A percentile compares a stretch with the other conserved stretches of the same genome.
Conservation (phyloP, 129 eudicot genomes). For the Tagetes patula region DNA sequence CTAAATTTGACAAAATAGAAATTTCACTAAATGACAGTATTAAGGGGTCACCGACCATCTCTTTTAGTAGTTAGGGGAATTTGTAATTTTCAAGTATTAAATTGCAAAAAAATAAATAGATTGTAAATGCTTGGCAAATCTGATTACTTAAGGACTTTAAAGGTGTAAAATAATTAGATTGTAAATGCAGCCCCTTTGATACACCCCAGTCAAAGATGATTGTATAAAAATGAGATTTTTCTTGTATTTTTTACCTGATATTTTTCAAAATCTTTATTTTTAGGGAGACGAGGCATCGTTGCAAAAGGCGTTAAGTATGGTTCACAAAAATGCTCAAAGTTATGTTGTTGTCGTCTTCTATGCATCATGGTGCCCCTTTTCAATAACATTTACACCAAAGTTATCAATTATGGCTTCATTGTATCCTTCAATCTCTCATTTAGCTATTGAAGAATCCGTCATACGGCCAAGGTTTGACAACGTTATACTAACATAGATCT, state of each 20-base stretch:
- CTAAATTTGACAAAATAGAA: no score
- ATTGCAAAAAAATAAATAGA: no score
- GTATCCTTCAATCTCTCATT: conserved; percentile 82
- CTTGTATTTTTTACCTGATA: neutral
- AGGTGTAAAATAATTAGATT: neutral
- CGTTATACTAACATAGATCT: neutral
- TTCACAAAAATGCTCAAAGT: conserved; percentile 46
- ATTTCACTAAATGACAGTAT: no score
- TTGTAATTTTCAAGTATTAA: neutral
- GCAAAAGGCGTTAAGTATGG: conserved; percentile 68
- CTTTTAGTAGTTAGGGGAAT: no score
- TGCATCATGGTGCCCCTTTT: conserved; percentile 95
- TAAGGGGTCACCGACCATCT: no score
- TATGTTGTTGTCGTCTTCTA: conserved; percentile 81
- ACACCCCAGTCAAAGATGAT: neutral
- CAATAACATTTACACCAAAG: conserved; percentile 62
- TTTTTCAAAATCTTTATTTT: conserved; percentile 25
- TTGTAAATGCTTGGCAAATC: neutral
- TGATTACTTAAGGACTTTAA: neutral
- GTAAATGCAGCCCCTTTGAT: no score
- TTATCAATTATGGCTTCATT: conserved; percentile 61
- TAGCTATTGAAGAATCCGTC: conserved; percentile 81
- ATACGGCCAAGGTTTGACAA: conserved; percentile 73
- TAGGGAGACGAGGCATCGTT: conserved; percentile 78
- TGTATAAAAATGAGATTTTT: neutral